phyloP scores from a whole-genome alignment of 306 rosid genomes.

The Quercus agrifolia region DNA sequence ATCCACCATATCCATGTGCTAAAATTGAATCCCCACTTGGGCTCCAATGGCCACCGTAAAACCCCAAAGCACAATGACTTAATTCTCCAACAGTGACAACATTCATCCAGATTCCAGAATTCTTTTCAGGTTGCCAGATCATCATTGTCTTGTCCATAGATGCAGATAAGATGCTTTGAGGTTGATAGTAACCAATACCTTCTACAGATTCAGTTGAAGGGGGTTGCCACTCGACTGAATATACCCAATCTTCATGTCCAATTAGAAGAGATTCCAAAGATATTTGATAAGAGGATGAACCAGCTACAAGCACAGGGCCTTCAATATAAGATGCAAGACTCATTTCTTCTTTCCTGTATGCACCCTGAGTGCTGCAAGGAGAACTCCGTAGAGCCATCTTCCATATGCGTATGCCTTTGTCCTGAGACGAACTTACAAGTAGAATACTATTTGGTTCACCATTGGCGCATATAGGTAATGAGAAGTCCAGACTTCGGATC shows the following conservation, averaged over 20 bases:
- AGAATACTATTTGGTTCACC: conserved; percentile 59
- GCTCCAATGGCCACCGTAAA: conserved; percentile 98
- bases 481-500: conserved; percentile 96
- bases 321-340: conserved; percentile 84
- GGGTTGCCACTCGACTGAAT: conserved; percentile 91
- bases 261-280: conserved; percentile 89
- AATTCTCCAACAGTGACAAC: conserved; percentile 96
- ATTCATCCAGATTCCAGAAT: conserved; percentile 97
- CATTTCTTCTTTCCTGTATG: conserved; percentile 42
- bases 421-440: conserved; percentile 92
- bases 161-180: conserved; percentile 89
- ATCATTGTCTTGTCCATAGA: conserved; percentile 99
- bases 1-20: conserved; percentile 98
- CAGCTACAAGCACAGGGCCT: conserved; percentile 80
- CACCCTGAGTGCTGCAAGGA: conserved; percentile 35
- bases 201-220: conserved; percentile 50
- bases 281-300: conserved; percentile 70
- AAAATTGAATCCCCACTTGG: conserved; percentile 77
- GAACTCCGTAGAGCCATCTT: conserved; percentile 48
- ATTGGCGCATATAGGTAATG: conserved; percentile 52
- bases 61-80: conserved; percentile 94
- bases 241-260: conserved; percentile 99
- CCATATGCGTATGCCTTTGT: conserved; percentile 91
- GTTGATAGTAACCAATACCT: conserved; percentile 53
- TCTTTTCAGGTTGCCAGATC: conserved; percentile 95